Evolutionary conservation across 768 basidiomycete species (phyloP), one percentile per base, ranked within the genome.

Genomic region (Calocybe cyanea): DNA sequence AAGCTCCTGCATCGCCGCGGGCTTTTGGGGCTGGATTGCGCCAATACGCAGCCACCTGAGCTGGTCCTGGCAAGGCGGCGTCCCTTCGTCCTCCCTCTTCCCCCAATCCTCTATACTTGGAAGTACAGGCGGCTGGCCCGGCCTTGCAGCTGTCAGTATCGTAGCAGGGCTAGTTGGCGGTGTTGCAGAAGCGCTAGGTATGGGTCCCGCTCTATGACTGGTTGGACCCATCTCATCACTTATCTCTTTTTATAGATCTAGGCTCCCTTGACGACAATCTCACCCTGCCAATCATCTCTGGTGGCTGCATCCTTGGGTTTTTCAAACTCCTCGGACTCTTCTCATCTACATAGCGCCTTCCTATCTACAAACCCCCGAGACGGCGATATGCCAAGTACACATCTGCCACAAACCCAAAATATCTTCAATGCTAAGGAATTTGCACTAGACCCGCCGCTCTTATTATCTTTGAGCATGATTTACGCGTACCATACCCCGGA

Each of bases 211-310:
- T 37, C 41, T 32, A 36, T 19, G 42, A 43, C 5, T 51, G 11
- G 19, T 33, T 13, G 50, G 23, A 8, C 33, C 3, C 32, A 2
- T 11, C 15, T 17, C 11, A 17, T 18, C 7, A 53, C 44, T 45
- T 40, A 21, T 42, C n/a, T 20, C 41, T 28, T 36, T 14, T 38
- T 21, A 0, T 59, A 95, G 91, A 94, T 62, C 71, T 95, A 2
- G 91, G 91, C 14, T 77, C 76, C 0, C 60, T 92, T 31, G 93
- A 96, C 57, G 93, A 96, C 59, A 95, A 96, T 61, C 63, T 96
- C 19, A 94, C 90, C 7, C 66, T 96, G 19, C 93, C 93, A 3
- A 82, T 95, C 58, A 79, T 94, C 45, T 83, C 90, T 5, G 92
- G 92, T 2, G 87, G 80, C 14, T 77, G 71, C 41, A 62, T 75